Conservation (phyloP, 78 protist species). For the Polysphondylium violaceum region DNA sequence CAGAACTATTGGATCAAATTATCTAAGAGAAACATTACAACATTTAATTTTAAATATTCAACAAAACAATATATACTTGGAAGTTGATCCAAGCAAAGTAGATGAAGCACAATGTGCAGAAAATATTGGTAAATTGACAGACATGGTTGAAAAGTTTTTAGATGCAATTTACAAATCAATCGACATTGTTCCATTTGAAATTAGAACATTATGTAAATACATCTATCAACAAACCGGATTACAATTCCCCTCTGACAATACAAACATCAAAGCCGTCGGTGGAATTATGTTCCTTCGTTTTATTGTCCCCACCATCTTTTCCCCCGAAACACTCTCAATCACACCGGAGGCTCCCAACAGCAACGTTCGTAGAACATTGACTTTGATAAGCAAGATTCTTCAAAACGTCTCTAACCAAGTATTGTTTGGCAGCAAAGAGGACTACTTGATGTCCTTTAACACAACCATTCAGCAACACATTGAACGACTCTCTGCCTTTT, state of each 20-base stretch:
- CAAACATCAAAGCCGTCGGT: constrained; percentile 7
- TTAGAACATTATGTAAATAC: not conserved
- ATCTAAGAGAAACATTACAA: not conserved
- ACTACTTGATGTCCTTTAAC: not conserved
- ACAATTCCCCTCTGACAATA: not conserved
- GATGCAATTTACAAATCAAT: not conserved
- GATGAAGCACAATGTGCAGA: not conserved
- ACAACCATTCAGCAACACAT: not conserved
- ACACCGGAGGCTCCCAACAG: not conserved
- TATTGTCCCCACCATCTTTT: constrained; percentile 9
- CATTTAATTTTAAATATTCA: not conserved
- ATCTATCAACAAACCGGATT: not conserved
- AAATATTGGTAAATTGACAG: not conserved
- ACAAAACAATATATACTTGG: not conserved
- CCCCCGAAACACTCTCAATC: not conserved
- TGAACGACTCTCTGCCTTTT: not conserved
- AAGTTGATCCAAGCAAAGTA: constrained; percentile 23
- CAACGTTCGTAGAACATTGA: constrained; percentile 5
- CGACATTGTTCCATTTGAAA: not conserved
- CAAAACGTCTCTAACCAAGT: constrained; percentile 51
- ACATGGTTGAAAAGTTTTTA: not conserved
- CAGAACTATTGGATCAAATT: not conserved
- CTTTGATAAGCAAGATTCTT: constrained; percentile 10
- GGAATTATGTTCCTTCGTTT: constrained; percentile 39
- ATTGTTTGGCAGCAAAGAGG: constrained; percentile 2